phyloP scores from a whole-genome alignment of 1,284 basidiomycete species.

The Blastosporella zonata region DNA sequence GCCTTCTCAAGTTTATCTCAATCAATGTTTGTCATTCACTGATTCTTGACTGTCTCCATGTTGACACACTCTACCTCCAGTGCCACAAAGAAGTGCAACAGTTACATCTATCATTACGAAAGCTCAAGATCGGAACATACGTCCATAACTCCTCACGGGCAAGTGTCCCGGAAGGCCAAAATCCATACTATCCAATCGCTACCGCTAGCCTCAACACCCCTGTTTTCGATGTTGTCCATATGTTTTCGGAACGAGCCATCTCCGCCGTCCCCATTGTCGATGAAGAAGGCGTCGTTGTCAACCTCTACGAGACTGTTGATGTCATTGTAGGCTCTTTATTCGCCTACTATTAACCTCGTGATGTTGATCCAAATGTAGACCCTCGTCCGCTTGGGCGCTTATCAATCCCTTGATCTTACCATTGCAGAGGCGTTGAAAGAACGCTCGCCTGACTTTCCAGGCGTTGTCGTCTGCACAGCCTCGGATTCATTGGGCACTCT shows the following conservation, averaged over 20 bases:
- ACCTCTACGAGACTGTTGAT: conserved; percentile 98
- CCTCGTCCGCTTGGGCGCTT: conserved; percentile 91
- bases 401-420: conserved; percentile 93
- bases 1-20: conserved; percentile 97
- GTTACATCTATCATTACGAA: conserved; percentile 78
- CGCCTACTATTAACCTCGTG: conserved; percentile 6
- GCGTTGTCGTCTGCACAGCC: conserved; percentile 94
- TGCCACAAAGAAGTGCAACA: conserved; percentile 74
- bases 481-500: conserved; percentile 93
- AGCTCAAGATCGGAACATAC: conserved; percentile 93
- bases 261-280: conserved; percentile 97
- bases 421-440: conserved; percentile 92
- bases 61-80: conserved; percentile 30
- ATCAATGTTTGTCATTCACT: conserved; percentile 79
- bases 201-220: conserved; percentile 91
- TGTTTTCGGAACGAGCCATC: conserved; percentile 95
- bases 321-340: conserved; percentile 76
- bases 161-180: conserved; percentile 44
- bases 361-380: conserved; percentile 51
- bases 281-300: conserved; percentile 90
- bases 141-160: conserved; percentile 51
- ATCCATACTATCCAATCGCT: conserved; percentile 86
- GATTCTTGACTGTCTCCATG: background rate
- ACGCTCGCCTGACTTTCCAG: conserved; percentile 90
- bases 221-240: conserved; percentile 98